These are phyloP conservation scores for Oryza glumipatula DNA, from an alignment of 176 grass and related monocot species.

Conservation along the genomic window DNA sequence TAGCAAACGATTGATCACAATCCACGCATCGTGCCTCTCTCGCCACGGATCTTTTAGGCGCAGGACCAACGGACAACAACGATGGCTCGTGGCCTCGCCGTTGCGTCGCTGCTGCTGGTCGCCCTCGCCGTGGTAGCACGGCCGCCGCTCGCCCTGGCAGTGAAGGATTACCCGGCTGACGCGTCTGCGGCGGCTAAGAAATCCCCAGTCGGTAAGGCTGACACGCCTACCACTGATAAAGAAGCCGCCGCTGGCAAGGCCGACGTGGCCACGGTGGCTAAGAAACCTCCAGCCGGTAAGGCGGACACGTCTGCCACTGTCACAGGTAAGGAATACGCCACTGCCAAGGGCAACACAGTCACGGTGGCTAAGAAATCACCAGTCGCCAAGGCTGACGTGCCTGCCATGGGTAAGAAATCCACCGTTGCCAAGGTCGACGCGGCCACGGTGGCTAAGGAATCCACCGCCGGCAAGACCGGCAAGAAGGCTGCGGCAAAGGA, in stretches of 20 bases:
- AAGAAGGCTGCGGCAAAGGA: too few relatives aligned
- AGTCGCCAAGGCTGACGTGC: accelerated
- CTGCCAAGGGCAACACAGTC: too few relatives aligned
- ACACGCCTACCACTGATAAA: neutral
- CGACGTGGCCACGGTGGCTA: too few relatives aligned
- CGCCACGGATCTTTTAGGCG: neutral
- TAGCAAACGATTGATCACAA: neutral
- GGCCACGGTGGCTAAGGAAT: too few relatives aligned
- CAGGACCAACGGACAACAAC: too few relatives aligned
- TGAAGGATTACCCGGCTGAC: neutral
- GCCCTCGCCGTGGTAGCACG: neutral
- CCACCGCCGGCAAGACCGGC: too few relatives aligned
- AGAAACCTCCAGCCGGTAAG: too few relatives aligned
- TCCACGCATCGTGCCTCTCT: neutral
- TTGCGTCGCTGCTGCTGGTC: neutral
- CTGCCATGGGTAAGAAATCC: too few relatives aligned
- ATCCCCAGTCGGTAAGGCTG: too few relatives aligned
- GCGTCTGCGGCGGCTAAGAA: too few relatives aligned
- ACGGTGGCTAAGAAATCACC: neutral
- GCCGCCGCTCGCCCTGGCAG: neutral
- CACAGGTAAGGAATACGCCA: too few relatives aligned
- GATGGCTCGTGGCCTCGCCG: conserved; percentile 4
- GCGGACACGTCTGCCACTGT: too few relatives aligned
- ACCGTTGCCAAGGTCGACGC: neutral
- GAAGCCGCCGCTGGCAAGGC: neutral